These are phyloP conservation scores for Aspergillus viridinutans DNA, from an alignment of 2,329 filamentous ascomycete species.

Conservation along the genomic window DNA sequence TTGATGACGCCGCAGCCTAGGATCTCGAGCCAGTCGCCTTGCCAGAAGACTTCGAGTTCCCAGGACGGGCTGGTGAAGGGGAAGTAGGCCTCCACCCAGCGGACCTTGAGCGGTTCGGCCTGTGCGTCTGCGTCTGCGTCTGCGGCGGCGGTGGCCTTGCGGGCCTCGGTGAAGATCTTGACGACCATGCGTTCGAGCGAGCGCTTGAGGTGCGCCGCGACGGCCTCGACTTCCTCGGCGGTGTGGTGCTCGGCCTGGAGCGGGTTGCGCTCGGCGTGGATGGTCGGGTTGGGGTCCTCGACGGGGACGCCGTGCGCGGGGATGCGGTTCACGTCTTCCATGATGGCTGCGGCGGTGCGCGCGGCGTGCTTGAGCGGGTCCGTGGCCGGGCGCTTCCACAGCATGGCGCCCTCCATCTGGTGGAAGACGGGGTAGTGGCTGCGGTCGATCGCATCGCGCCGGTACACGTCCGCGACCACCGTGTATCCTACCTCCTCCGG, in stretches of 20 bases:
- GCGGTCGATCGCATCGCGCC: constrained; percentile 88
- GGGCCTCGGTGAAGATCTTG: constrained; percentile 78
- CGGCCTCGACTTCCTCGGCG: constrained; percentile 72
- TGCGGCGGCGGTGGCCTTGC: constrained; percentile 60
- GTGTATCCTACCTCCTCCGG: constrained; percentile 66
- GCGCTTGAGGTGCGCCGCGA: constrained; percentile 80
- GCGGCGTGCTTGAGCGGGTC: constrained; percentile 28
- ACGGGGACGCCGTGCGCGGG: constrained; percentile 72
- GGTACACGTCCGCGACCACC: constrained; percentile 90
- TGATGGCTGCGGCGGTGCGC: constrained; percentile 58
- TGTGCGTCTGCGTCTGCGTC: constrained; percentile 47
- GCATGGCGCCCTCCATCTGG: constrained; percentile 93
- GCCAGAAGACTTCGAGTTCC: constrained; percentile 94
- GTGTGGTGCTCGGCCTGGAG: constrained; percentile 70
- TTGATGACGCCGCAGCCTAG: constrained; percentile 88
- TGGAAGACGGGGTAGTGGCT: constrained; percentile 97
- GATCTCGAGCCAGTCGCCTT: constrained; percentile 92
- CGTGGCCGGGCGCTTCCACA: constrained; percentile 66
- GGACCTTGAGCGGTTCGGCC: constrained; percentile 73
- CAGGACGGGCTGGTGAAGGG: constrained; percentile 94
- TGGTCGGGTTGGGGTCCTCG: constrained; percentile 76
- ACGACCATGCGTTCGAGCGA: constrained; percentile 87
- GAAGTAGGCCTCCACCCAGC: constrained; percentile 97
- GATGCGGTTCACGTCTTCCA: constrained; percentile 65
- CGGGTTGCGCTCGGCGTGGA: constrained; percentile 75